These are phyloP conservation scores for Lizanozyma gosingica DNA, from an alignment of 1,139 yeast genomes.

Conservation along the genomic window DNA sequence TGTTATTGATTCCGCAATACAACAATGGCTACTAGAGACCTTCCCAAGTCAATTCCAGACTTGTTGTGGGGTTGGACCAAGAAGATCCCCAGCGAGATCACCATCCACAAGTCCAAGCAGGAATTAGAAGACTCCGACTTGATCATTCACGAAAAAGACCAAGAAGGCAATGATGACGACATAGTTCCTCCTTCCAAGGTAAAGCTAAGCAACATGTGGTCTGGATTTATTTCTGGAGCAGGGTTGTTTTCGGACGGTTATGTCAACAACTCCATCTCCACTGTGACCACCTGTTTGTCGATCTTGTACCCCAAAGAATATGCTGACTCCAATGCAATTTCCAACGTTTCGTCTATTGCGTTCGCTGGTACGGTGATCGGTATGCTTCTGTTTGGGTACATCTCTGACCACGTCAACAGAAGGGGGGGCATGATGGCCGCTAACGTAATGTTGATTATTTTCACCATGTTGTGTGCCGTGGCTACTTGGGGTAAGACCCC, in stretches of 20 bases:
- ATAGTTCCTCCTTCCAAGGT: slow-evolving; percentile 6
- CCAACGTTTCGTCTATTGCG: slow-evolving; percentile 79
- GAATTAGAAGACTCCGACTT: slow-evolving; percentile 18
- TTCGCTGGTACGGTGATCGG: slow-evolving; percentile 92
- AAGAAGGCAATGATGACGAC: slow-evolving; percentile 15
- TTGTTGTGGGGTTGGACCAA: slow-evolving; percentile 32
- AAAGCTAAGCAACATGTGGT: slow-evolving; percentile 35
- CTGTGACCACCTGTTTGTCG: slow-evolving; percentile 62
- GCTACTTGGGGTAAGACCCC: slow-evolving; percentile 69
- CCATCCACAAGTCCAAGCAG: slow-evolving; percentile 19
- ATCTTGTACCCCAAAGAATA: slow-evolving; percentile 57
- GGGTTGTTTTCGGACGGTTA: slow-evolving; percentile 90
- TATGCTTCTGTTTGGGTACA: slow-evolving; percentile 67
- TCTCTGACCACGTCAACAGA: slow-evolving; percentile 72
- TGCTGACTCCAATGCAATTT: slow-evolving; percentile 54
- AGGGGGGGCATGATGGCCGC: slow-evolving; percentile 75
- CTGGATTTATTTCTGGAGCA: slow-evolving; percentile 83
- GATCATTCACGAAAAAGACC: slow-evolving; percentile 10
- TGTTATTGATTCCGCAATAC: too few species aligned
- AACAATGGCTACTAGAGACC: slow-evolving; percentile 44
- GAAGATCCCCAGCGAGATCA: slow-evolving; percentile 26
- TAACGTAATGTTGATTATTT: slow-evolving; percentile 60
- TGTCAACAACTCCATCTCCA: slow-evolving; percentile 72
- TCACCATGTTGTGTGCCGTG: slow-evolving; percentile 72
- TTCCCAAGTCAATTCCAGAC: slow-evolving; percentile 36